A percentile compares a stretch with the other conserved stretches of the same genome.
Evolutionary conservation across 208 protist species (phyloP).

Genomic region (Herpetomonas tarakana): DNA sequence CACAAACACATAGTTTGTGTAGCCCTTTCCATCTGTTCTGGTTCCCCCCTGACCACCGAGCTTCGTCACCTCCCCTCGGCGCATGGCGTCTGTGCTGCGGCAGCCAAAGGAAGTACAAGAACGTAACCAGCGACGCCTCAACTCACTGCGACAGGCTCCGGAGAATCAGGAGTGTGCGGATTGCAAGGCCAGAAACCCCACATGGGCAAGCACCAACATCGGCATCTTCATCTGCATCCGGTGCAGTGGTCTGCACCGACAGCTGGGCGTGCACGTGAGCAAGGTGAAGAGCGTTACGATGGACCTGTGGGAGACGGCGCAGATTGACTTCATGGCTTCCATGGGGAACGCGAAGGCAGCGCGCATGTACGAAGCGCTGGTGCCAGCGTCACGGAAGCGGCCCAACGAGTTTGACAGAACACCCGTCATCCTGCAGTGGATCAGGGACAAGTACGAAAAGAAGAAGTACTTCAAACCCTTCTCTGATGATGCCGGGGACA

Average conservation of each 20-base stretch:
- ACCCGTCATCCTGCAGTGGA: slow-evolving; percentile 49
- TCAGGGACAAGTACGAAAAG: slow-evolving; percentile 69
- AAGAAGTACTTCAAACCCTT: slow-evolving; percentile 34
- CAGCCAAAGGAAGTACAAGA: slow-evolving; percentile 48
- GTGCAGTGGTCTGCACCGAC: slow-evolving; percentile 90
- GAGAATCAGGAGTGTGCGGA: slow-evolving; percentile 78
- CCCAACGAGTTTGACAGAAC: slow-evolving; percentile 32
- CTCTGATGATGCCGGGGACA: no score
- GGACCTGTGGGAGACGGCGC: slow-evolving; percentile 73
- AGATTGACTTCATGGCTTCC: slow-evolving; percentile 60
- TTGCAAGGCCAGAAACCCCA: slow-evolving; percentile 60
- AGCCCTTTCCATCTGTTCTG: no score
- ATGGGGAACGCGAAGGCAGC: slow-evolving; percentile 58
- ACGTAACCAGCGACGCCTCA: slow-evolving; percentile 22
- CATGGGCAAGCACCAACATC: slow-evolving; percentile 75
- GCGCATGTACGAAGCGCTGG: slow-evolving; percentile 39
- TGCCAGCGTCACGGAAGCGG: slow-evolving; percentile 43
- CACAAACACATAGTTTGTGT: no score
- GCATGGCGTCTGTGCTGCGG: slow-evolving; percentile 32
- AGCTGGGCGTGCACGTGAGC: slow-evolving; percentile 88
- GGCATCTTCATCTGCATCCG: slow-evolving; percentile 90
- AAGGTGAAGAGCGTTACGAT: slow-evolving; percentile 86
- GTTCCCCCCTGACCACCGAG: no score
- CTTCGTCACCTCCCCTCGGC: no score
- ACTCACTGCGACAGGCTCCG: slow-evolving; percentile 32